phyloP scores from a whole-genome alignment of 495 filamentous ascomycete genomes.

The Hypoxylon crocopeplum region DNA sequence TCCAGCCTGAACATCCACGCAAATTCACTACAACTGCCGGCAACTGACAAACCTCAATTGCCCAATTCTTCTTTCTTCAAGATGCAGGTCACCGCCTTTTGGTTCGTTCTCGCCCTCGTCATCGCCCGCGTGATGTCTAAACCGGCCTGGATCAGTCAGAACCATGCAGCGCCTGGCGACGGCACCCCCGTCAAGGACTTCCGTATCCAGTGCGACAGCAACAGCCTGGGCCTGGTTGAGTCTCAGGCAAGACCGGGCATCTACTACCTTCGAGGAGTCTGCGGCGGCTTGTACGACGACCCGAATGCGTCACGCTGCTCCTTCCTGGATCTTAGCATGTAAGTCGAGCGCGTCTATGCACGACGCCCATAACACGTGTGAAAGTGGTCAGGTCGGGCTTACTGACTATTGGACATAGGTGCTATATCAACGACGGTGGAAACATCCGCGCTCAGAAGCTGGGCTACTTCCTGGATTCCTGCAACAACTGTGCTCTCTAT shows the following conservation, averaged over 20 bases:
- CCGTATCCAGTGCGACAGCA: constrained; percentile 7
- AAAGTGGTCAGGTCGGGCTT: neutral
- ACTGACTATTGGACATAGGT: neutral
- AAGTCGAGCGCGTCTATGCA: neutral
- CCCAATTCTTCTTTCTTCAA: neutral
- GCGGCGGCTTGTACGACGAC: constrained; percentile 7
- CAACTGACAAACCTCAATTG: neutral
- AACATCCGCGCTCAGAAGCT: neutral
- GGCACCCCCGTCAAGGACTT: neutral
- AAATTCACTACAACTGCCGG: neutral
- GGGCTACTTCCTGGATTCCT: constrained; percentile 4
- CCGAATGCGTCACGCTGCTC: constrained; percentile 16
- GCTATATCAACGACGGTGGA: constrained; percentile 14
- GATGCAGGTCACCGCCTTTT: neutral
- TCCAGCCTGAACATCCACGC: neutral
- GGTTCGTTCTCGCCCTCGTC: neutral
- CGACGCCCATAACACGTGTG: neutral
- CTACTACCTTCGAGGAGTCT: constrained; percentile 17
- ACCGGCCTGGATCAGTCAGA: neutral
- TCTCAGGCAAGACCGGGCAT: neutral
- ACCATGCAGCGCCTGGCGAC: neutral
- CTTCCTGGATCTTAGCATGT: constrained; percentile 22
- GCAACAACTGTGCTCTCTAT: constrained; percentile 3
- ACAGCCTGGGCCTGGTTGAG: constrained; percentile 2
- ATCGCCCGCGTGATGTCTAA: neutral